Conservation (phyloP, 352 stramenopile genomes). For the Globisporangium megalacanthum region DNA sequence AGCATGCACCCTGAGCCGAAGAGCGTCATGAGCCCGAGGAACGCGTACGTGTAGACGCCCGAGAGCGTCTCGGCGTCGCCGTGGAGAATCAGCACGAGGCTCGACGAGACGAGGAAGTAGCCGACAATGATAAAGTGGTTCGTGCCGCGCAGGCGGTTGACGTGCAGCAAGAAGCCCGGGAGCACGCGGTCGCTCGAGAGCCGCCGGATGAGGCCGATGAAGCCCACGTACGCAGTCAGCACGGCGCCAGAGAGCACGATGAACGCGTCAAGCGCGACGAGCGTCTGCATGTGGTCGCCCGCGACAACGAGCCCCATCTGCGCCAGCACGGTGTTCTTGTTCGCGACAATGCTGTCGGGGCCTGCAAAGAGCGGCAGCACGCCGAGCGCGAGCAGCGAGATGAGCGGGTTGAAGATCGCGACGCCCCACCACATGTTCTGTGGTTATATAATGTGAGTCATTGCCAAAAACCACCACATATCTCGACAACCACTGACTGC, state of each 20-base stretch:
- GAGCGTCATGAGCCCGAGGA: conserved; percentile 92
- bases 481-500: not conserved
- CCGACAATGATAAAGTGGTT: conserved; percentile 92
- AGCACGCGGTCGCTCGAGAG: conserved; percentile 90
- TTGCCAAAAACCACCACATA: not conserved
- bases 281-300: conserved; percentile 64
- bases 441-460: not conserved
- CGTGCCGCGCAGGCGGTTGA: conserved; percentile 81
- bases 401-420: conserved; percentile 92
- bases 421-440: conserved; percentile 94
- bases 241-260: conserved; percentile 92
- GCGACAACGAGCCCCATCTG: conserved; percentile 86
- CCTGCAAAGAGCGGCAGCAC: conserved; percentile 77
- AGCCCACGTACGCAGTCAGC: conserved; percentile 91
- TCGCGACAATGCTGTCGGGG: conserved; percentile 61
- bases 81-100: conserved; percentile 86
- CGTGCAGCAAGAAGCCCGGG: conserved; percentile 68
- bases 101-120: conserved; percentile 88
- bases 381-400: conserved; percentile 88
- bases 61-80: conserved; percentile 90
- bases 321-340: conserved; percentile 89
- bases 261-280: conserved; percentile 90
- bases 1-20: conserved; percentile 92
- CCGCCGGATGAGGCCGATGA: conserved; percentile 88
- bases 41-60: conserved; percentile 95